Evolutionary conservation across 2,329 filamentous ascomycete genomes (phyloP), one percentile per base, ranked within the genome.

Genomic region (Talaromyces amestolkiae): DNA sequence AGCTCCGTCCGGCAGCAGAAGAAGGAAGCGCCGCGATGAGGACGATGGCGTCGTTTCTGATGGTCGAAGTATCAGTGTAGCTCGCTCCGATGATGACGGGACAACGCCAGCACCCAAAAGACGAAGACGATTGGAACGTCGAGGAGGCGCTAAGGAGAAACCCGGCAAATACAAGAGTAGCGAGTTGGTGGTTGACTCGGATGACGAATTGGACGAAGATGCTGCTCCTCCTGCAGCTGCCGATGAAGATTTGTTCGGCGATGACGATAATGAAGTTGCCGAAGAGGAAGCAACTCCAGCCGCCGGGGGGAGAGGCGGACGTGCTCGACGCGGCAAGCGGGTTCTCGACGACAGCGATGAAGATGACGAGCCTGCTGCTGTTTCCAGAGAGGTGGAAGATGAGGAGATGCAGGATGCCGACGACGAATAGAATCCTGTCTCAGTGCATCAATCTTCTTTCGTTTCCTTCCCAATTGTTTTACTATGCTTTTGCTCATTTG

Each of bases 181-280:
- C 1, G 93, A 96, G 78, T 87, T 93, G 68, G 88, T 97, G 33
- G 89, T 92, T 53, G 91, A 94, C 68, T 92, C 89, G 67, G 89
- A 79, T 45, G 76, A 86, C 1, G 85, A 84, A 2, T 83, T 83
- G 41, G 78, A 77, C 27, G 61, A 72, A 72, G 54, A 71, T 69
- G 67, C 77, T 78, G 68, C 77, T 76, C 70, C 43, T 7, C 70
- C 61, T 19, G 71, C 70, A 2, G 72, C 73, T 43, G 35, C 73
- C 19, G 74, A 77, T 24, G 77, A 77, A 51, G 78, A 77, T 31
- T 64, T 80, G 61, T 79, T 80, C 59, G 72, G 71, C 31, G 76
- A 76, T 51, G 72, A 77, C 39, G 62, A 67, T 19, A 60, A 59
- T 33, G 76, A 76, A 47, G 72, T 76, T 51, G 62, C 54, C 11